Evolutionary conservation across 1,139 yeast genomes (phyloP).

Genomic region (Lodderomyces margitis): DNA sequence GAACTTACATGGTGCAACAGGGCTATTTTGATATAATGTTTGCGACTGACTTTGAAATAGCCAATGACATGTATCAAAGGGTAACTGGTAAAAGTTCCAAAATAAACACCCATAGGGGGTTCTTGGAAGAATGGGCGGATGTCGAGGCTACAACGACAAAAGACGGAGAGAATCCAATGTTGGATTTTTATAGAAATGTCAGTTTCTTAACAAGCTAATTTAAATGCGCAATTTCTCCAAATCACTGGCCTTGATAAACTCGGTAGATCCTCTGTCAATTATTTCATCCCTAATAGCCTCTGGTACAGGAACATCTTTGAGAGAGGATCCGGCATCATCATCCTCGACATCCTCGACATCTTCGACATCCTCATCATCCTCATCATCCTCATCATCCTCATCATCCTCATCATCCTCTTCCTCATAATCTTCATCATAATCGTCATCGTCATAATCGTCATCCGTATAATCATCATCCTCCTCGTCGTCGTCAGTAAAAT

Average conservation of each 20-base stretch:
- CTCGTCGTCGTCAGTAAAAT: conserved; percentile 15
- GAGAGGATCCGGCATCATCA: conserved; percentile 19
- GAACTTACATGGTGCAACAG: conserved; percentile 77
- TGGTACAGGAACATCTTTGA: neutral
- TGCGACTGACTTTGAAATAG: conserved; percentile 72
- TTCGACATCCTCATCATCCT: conserved; percentile 30
- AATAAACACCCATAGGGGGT: conserved; percentile 60
- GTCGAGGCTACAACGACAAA: conserved; percentile 64
- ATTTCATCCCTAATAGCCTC: conserved; percentile 9
- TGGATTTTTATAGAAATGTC: conserved; percentile 75
- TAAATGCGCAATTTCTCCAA: conserved; percentile 10
- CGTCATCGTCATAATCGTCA: conserved; percentile 20
- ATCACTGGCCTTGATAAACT: conserved; percentile 19
- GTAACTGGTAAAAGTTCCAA: conserved; percentile 62
- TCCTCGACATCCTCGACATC: conserved; percentile 26
- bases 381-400: conserved; percentile 28
- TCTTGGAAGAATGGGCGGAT: conserved; percentile 72
- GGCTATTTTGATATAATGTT: conserved; percentile 87
- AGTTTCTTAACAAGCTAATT: conserved; percentile 51
- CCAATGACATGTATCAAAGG: conserved; percentile 60
- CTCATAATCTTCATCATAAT: conserved; percentile 19
- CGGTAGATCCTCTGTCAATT: conserved; percentile 9
- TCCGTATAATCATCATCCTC: conserved; percentile 18
- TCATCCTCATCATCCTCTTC: conserved; percentile 30
- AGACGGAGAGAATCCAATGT: conserved; percentile 86